A percentile compares a stretch with the other conserved stretches of the same genome.
phyloP scores from a whole-genome alignment of 805 yeast genomes.

The Torulaspora franciscae region DNA sequence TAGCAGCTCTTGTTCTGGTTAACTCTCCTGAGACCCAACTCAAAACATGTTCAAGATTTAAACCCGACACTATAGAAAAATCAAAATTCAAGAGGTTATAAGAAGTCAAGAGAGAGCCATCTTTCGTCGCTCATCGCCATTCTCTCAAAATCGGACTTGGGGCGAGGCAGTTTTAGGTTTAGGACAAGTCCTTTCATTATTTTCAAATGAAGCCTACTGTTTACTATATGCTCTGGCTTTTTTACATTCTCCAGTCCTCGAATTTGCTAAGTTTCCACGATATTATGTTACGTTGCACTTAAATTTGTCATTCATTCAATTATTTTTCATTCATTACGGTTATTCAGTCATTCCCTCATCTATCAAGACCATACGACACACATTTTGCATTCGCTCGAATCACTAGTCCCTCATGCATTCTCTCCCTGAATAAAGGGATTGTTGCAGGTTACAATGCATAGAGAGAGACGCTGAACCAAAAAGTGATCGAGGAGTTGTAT shows the following conservation, averaged over 20 bases:
- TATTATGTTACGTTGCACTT: neutral
- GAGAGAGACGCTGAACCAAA: neutral
- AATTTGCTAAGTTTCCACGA: neutral
- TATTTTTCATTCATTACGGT: conserved; percentile 2
- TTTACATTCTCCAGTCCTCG: neutral
- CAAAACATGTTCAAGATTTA: neutral
- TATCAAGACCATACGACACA: conserved; percentile 1
- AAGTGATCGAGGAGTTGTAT: conserved; percentile 16
- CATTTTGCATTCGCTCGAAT: conserved; percentile 9
- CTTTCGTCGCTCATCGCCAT: too few species aligned
- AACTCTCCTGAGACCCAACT: neutral
- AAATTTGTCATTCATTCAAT: neutral
- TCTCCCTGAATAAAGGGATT: neutral
- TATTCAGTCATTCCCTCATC: conserved; percentile 3
- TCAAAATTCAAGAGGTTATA: neutral
- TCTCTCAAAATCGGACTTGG: too few species aligned
- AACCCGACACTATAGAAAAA: conserved; percentile 10
- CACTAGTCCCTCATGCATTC: neutral
- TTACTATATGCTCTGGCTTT: neutral
- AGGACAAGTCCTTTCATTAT: neutral
- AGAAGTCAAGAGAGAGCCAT: neutral
- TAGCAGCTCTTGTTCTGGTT: neutral
- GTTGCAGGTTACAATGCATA: neutral
- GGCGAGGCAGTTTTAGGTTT: too few species aligned
- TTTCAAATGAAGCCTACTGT: too few species aligned